Evolutionary conservation across 1,284 basidiomycete species (phyloP), one percentile per base, ranked within the genome.

Genomic region (Ustilago esculenta): DNA sequence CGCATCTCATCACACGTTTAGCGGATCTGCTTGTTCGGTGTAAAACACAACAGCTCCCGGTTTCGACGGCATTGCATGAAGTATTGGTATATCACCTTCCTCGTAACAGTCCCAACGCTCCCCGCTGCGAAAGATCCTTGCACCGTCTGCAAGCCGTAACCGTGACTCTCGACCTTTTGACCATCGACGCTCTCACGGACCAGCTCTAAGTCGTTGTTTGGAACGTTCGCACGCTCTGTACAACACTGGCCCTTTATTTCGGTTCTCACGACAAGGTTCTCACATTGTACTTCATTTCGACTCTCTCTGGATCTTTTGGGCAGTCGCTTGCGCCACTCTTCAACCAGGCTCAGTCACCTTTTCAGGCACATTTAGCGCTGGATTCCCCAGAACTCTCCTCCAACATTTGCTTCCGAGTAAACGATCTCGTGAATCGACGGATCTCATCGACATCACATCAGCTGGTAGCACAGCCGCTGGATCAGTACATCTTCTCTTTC

Each of bases 201-300:
- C 21, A 23, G 7, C 37, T 17, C 9, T 29, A 24, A 29, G 18
- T 11, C 32, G 8, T 20, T 14, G 20, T 36, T 14, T 34, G 21
- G 23, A 25, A 14, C 30, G 6, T 30, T 46, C 37, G 32, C 43
- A 46, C 43, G 43, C 51, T 40, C 14, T 34, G 52, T 46, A 41
- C 43, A 54, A 32, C 24, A 32, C n/a, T 10, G 20, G 29, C 43
- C 25, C 20, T 36, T 32, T 33, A 20, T 24, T 18, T 29, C 6
- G 17, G 15, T 32, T 21, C n/a, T 33, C 30, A 17, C 25, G 23
- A 4, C 15, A 18, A 37, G 12, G n/a, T 54, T 46, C 52, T 39
- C 52, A 54, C 51, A 35, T 35, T 33, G 20, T 35, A 23, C 47
- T 50, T 50, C 35, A 48, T 36, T 49, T 44, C 34, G 34, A 24